phyloP scores from a whole-genome alignment of 371 early-diverging fungal species.

The Mortierella sp. region DNA sequence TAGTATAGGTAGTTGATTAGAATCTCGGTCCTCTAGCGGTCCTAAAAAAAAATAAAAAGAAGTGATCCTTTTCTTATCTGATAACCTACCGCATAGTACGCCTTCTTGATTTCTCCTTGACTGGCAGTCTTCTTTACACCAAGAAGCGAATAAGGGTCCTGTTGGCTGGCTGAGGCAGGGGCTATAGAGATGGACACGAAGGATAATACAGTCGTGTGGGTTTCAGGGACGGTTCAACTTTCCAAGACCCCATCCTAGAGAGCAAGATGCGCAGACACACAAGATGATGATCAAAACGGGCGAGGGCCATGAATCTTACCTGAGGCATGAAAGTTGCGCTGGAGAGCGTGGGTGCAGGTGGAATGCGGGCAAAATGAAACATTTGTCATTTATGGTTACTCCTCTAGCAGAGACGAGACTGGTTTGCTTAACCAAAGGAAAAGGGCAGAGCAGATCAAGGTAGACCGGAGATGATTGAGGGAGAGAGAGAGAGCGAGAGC shows the following conservation, averaged over 20 bases:
- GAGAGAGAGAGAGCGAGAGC: background rate
- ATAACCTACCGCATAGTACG: conserved; percentile 82
- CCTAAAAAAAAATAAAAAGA: background rate
- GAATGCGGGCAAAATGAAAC: background rate
- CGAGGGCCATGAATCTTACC: no score
- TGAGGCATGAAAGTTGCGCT: conserved; percentile 51
- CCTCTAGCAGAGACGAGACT: background rate
- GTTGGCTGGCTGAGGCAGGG: conserved; percentile 52
- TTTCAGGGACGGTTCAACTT: no score
- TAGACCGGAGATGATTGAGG: background rate
- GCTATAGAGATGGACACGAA: no score
- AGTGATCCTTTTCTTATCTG: conserved; percentile 3
- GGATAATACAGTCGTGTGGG: no score
- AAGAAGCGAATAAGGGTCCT: conserved; percentile 85
- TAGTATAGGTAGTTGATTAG: no score
- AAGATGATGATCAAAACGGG: no score
- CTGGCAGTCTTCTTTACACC: conserved; percentile 83
- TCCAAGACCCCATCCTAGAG: no score
- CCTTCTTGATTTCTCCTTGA: conserved; percentile 91
- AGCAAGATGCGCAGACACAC: no score
- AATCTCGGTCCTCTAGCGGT: background rate
- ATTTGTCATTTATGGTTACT: background rate
- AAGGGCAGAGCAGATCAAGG: background rate
- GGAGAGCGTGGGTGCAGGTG: background rate
- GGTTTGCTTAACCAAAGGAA: background rate